Evolutionary conservation across 805 yeast species (phyloP).

Genomic region (Starmerella apis): DNA sequence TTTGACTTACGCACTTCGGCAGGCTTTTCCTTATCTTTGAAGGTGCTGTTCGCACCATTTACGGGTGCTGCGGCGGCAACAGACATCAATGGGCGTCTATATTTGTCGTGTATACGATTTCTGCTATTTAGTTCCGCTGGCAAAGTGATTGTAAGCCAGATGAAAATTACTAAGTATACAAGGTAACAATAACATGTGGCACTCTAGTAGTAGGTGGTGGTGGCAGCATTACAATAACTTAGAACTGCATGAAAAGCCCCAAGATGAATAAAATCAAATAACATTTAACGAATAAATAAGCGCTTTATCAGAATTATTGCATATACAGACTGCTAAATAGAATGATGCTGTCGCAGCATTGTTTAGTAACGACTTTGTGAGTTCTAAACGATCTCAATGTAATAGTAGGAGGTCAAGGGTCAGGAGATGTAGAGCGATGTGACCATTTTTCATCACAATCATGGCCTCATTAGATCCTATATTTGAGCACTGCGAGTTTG

Average conservation of each 20-base stretch:
- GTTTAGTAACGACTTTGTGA: too few relatives aligned
- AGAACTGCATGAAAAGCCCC: too few relatives aligned
- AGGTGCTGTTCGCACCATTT: slow-evolving; percentile 53
- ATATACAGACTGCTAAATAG: too few relatives aligned
- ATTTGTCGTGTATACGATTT: neutral
- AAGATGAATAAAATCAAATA: too few relatives aligned
- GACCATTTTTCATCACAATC: neutral
- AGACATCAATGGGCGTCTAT: neutral
- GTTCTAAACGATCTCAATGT: too few relatives aligned
- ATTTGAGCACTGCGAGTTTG: slow-evolving; percentile 16
- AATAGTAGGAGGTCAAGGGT: neutral
- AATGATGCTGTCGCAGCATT: too few relatives aligned
- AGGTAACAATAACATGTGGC: neutral
- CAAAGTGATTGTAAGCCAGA: neutral
- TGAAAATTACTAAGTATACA: neutral
- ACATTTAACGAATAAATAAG: too few relatives aligned
- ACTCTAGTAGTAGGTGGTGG: neutral
- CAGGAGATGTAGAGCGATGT: neutral
- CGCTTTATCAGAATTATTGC: too few relatives aligned
- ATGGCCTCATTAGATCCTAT: slow-evolving; percentile 1
- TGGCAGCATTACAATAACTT: too few relatives aligned
- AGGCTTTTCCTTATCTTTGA: slow-evolving; percentile 88
- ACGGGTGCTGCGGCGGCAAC: slow-evolving; percentile 11
- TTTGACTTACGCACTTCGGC: slow-evolving; percentile 85
- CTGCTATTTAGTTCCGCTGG: neutral